phyloP scores from a whole-genome alignment of 2,329 filamentous ascomycete species.

The Ilyonectria sp. region DNA sequence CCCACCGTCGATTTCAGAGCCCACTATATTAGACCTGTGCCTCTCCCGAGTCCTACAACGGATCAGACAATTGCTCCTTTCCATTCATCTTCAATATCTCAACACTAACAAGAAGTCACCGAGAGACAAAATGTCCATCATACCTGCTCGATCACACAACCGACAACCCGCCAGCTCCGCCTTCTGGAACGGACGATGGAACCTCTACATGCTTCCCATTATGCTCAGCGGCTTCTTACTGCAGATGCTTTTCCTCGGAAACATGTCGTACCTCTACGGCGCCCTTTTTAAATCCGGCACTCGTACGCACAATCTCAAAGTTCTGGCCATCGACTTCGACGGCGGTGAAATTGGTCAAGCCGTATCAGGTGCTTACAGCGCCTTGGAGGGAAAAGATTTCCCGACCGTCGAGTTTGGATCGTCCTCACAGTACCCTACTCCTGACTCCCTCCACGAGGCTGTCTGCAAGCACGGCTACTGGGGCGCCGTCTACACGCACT shows the following conservation, averaged over 20 bases:
- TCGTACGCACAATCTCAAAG: slow-evolving; percentile 41
- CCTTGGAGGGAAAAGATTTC: slow-evolving; percentile 46
- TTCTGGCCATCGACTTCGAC: slow-evolving; percentile 47
- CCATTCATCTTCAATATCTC: no score
- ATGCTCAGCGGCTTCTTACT: no score
- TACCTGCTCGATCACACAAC: no score
- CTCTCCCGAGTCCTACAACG: no score
- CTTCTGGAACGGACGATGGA: no score
- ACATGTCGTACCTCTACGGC: slow-evolving; percentile 50
- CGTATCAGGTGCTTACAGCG: slow-evolving; percentile 47
- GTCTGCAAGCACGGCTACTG: slow-evolving; percentile 55
- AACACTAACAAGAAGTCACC: no score
- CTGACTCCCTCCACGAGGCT: slow-evolving; percentile 43
- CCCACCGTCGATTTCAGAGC: no score
- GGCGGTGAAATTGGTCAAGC: slow-evolving; percentile 49
- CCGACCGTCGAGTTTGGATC: slow-evolving; percentile 48
- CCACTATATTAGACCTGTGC: no score
- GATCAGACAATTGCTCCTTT: no score
- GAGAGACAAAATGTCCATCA: no score
- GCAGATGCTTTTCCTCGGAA: slow-evolving; percentile 13
- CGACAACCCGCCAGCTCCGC: no score
- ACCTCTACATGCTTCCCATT: no score
- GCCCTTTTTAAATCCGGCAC: slow-evolving; percentile 43
- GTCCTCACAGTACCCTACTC: slow-evolving; percentile 35
- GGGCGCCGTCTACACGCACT: slow-evolving; percentile 51